A percentile compares a stretch with the other conserved stretches of the same genome.
These are phyloP conservation scores for Mycena vulgaris DNA, from an alignment of 768 basidiomycete species.

Conservation along the genomic window DNA sequence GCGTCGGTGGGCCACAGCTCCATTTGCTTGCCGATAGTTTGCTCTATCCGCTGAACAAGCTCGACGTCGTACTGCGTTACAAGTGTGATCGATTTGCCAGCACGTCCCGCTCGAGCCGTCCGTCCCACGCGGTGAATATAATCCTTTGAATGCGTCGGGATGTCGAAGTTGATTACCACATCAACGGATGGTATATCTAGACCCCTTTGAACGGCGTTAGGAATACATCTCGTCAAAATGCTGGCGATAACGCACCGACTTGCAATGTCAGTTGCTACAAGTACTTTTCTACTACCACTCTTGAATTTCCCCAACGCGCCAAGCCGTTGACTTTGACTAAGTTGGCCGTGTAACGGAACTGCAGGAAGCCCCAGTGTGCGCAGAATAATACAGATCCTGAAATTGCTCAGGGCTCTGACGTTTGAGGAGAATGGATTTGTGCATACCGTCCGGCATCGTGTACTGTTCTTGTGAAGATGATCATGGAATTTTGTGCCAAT, in stretches of 20 bases:
- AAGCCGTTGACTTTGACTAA: slow-evolving; percentile 93
- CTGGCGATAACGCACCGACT: slow-evolving; percentile 73
- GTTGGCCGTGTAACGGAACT: slow-evolving; percentile 95
- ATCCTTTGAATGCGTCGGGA: slow-evolving; percentile 98
- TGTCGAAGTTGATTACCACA: slow-evolving; percentile 97
- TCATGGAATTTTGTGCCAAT: slow-evolving; percentile 92
- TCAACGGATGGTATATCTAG: slow-evolving; percentile 97
- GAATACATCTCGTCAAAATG: neutral
- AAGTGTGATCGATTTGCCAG: slow-evolving; percentile 97
- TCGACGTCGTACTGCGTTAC: slow-evolving; percentile 99
- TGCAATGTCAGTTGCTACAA: slow-evolving; percentile 98
- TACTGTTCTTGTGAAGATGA: slow-evolving; percentile 97
- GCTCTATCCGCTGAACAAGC: slow-evolving; percentile 94
- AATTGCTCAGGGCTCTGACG: neutral
- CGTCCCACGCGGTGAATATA: slow-evolving; percentile 99
- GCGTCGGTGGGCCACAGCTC: slow-evolving; percentile 88
- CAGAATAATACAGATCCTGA: slow-evolving; percentile 88
- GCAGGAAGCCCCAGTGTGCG: slow-evolving; percentile 94
- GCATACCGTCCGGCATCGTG: slow-evolving; percentile 89
- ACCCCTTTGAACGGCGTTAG: slow-evolving; percentile 67
- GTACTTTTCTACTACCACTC: slow-evolving; percentile 89
- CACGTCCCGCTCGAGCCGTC: slow-evolving; percentile 97
- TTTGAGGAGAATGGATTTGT: slow-evolving; percentile 8
- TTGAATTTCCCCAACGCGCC: slow-evolving; percentile 97
- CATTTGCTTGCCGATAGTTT: slow-evolving; percentile 94